A percentile compares a stretch with the other conserved stretches of the same genome.
phyloP scores from a whole-genome alignment of 352 stramenopile genomes.

The Globisporangium nagaii region DNA sequence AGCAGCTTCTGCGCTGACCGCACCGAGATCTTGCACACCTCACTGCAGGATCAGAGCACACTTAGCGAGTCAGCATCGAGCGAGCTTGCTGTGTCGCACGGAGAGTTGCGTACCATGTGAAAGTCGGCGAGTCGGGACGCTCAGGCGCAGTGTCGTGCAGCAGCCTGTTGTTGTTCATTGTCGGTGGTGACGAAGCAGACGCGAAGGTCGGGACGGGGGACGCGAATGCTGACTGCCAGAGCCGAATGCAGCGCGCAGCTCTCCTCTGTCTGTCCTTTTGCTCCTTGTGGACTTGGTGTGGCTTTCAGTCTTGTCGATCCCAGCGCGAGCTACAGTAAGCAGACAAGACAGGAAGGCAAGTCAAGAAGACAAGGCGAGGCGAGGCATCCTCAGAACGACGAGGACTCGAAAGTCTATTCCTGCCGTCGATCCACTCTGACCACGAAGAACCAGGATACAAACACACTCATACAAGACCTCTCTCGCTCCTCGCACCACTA shows the following conservation, averaged over 20 bases:
- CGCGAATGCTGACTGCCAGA: slow-evolving; percentile 3
- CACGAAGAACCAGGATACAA: too few relatives aligned
- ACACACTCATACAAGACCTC: too few relatives aligned
- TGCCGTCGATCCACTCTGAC: too few relatives aligned
- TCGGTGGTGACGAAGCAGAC: background rate
- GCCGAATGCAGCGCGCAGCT: background rate
- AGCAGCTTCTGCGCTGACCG: slow-evolving; percentile 83
- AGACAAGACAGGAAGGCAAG: too few relatives aligned
- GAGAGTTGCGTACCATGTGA: slow-evolving; percentile 58
- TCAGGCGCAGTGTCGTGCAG: slow-evolving; percentile 15
- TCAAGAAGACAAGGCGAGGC: too few relatives aligned
- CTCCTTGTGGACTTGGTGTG: background rate
- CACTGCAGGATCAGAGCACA: slow-evolving; percentile 39
- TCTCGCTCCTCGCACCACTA: too few relatives aligned
- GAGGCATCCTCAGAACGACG: too few relatives aligned
- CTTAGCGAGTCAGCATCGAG: too few relatives aligned
- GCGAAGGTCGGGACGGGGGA: background rate
- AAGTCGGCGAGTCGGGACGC: slow-evolving; percentile 41
- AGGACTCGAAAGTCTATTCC: too few relatives aligned
- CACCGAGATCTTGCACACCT: slow-evolving; percentile 87
- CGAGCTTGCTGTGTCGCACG: too few relatives aligned
- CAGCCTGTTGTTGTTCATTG: slow-evolving; percentile 2
- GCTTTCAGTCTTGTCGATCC: background rate
- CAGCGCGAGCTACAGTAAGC: too few relatives aligned
- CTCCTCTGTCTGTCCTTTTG: background rate